Base-by-base conservation (phyloP, 768 basidiomycete genomes). In the Tubosaeta sp. region DNA sequence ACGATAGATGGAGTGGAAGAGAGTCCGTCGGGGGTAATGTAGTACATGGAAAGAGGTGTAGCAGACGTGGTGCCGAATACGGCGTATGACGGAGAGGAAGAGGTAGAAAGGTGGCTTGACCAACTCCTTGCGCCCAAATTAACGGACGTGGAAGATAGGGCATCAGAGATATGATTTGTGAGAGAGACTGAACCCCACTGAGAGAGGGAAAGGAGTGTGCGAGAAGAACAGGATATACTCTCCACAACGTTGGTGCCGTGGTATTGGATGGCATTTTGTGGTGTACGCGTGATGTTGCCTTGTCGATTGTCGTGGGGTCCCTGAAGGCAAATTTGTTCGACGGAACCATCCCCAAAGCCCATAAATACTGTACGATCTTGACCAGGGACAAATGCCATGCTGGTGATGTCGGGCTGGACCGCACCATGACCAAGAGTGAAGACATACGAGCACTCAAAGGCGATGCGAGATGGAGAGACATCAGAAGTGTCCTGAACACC, bases 1-100 rank as follows among this genome's bases (percentile, higher is more conserved):
- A 76, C 63, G 40, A 77, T 72, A 38, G 73, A 71, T 6, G 89
- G 83, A 1, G 58, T 64, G 11, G 66, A 49, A 5, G 75, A 72
- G n/a, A 88, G 55, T 0, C 67, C 69, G 19, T 74, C 72, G 39
- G 77, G 70, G 7, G 71, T 60, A 49, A 91, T 71, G 32, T 75
- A 51, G 63, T 88, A 75, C 16, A 89, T 68, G 31, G 72, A 70
- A 25, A 90, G 73, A 4, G 89, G 86, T 31, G 48, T 25, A n/a
- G 73, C 73, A 2, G 70, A 66, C 2, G 84, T 83, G 9, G 79
- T 78, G 9, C 88, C 88, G 51, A 91, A 83, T 9, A 80, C 82
- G 10, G 83, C 84, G 51, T 80, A 88, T 12, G 84, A 76, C 0
- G 74, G 66, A 4, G 81, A 73, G 13, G 80, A 69, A 9, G 73